phyloP scores from a whole-genome alignment of 2,329 filamentous ascomycete species.

The Anisogramma anomala region DNA sequence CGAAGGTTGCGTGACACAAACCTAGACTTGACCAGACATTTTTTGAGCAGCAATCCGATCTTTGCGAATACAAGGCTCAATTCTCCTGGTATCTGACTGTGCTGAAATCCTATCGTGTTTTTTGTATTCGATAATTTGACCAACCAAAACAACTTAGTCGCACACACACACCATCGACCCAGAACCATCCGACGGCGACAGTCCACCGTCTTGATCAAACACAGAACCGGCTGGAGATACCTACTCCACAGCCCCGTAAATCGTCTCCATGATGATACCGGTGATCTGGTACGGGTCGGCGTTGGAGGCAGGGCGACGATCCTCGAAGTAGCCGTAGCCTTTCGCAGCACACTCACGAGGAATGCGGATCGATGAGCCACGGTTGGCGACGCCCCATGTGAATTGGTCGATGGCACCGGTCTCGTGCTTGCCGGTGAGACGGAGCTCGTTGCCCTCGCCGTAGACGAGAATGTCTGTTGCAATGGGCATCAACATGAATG shows the following conservation, averaged over 20 bases:
- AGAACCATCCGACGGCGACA: no score
- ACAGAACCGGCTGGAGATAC: background rate
- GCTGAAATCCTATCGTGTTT: no score
- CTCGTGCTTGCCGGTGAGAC: conserved; percentile 89
- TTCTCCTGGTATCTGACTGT: no score
- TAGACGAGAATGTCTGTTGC: conserved; percentile 26
- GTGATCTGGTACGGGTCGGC: conserved; percentile 76
- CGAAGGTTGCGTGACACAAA: no score
- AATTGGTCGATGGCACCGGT: conserved; percentile 90
- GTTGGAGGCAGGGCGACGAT: conserved; percentile 53
- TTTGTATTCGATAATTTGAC: no score
- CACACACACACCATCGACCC: no score
- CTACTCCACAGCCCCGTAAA: conserved; percentile 26
- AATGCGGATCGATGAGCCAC: conserved; percentile 87
- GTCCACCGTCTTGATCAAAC: no score
- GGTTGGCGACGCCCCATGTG: conserved; percentile 89
- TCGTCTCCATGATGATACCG: conserved; percentile 67
- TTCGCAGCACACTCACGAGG: conserved; percentile 74
- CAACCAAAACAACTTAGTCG: no score
- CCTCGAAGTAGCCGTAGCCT: conserved; percentile 91
- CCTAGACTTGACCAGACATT: no score
- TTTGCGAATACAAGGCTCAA: no score
- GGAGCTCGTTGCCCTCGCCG: conserved; percentile 83
- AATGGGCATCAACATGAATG: conserved; percentile 23
- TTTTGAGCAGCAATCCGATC: no score